phyloP scores from a whole-genome alignment of 2,329 filamentous ascomycete genomes.

The Beauveria scarabaeidicola region DNA sequence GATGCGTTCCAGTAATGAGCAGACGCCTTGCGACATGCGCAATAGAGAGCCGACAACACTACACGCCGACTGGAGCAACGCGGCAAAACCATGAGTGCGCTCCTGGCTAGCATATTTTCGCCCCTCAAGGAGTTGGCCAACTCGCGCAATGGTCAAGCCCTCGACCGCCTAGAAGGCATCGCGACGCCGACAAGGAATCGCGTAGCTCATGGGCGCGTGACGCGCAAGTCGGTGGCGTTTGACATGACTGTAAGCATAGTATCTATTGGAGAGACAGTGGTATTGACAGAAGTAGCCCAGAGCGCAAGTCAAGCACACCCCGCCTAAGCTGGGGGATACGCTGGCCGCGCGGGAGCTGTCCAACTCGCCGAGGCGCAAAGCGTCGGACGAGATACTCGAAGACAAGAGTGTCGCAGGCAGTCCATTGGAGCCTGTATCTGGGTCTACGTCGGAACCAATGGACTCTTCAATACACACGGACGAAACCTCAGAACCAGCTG shows the following conservation, averaged over 20 bases:
- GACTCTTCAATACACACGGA: not conserved
- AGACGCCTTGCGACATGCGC: not conserved
- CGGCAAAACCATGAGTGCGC: constrained; percentile 1
- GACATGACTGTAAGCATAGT: constrained; percentile 6
- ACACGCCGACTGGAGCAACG: not conserved
- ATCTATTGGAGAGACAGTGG: not conserved
- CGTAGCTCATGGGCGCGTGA: not conserved
- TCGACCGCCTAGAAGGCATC: not conserved
- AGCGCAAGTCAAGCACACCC: constrained; percentile 1
- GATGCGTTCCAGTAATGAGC: not conserved
- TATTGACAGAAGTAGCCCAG: not conserved
- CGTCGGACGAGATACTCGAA: not conserved
- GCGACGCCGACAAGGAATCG: constrained; percentile 1
- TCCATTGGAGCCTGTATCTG: not conserved
- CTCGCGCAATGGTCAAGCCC: constrained; percentile 1
- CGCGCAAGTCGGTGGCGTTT: constrained; percentile 8
- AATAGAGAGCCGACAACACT: not conserved
- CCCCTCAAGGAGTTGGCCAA: constrained; percentile 2
- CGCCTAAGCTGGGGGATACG: not conserved
- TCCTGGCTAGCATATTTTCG: constrained; percentile 7
- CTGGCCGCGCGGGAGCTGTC: not conserved
- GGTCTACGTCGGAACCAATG: too few relatives aligned
- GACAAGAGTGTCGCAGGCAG: too few relatives aligned
- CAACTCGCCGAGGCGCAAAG: not conserved
- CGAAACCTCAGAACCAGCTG: not conserved